phyloP scores from a whole-genome alignment of 2,329 filamentous ascomycete species.

The Arthrobotrys iridis region DNA sequence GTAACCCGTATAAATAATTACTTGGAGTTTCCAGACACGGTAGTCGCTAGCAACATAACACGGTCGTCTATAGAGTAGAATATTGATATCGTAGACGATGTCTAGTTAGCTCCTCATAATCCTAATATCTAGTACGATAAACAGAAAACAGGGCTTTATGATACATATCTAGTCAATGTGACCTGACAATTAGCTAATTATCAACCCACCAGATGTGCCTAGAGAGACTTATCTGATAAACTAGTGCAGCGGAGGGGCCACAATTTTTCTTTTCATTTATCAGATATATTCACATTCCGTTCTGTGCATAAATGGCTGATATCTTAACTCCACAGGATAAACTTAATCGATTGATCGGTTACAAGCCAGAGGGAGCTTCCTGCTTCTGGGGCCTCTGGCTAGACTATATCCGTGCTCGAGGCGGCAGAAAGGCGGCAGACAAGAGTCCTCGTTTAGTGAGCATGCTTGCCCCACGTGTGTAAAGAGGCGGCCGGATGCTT shows the following conservation, averaged over 20 bases:
- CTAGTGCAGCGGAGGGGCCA: neutral
- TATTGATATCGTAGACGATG: slow-evolving; percentile 44
- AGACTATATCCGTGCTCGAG: slow-evolving; percentile 22
- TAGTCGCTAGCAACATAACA: slow-evolving; percentile 28
- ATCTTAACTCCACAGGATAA: slow-evolving; percentile 19
- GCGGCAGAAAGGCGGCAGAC: slow-evolving; percentile 48
- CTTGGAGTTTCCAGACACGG: slow-evolving; percentile 46
- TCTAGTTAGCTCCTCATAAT: slow-evolving; percentile 24
- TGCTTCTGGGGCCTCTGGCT: slow-evolving; percentile 3
- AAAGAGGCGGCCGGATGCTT: slow-evolving; percentile 34
- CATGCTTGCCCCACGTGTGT: slow-evolving; percentile 36
- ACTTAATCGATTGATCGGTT: slow-evolving; percentile 12
- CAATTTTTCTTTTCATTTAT: neutral
- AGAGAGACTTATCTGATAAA: slow-evolving; percentile 8
- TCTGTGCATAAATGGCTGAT: slow-evolving; percentile 12
- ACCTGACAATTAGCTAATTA: slow-evolving; percentile 27
- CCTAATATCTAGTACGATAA: slow-evolving; percentile 2
- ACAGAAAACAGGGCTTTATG: neutral
- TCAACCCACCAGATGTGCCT: slow-evolving; percentile 19
- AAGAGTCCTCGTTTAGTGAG: slow-evolving; percentile 37
- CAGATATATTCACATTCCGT: slow-evolving; percentile 16
- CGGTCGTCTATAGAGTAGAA: slow-evolving; percentile 27
- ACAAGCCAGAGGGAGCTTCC: slow-evolving; percentile 8
- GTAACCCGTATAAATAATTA: slow-evolving; percentile 43
- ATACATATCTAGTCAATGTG: neutral